phyloP scores from a whole-genome alignment of 495 filamentous ascomycete species.

The Penicillium longicatenatum region DNA sequence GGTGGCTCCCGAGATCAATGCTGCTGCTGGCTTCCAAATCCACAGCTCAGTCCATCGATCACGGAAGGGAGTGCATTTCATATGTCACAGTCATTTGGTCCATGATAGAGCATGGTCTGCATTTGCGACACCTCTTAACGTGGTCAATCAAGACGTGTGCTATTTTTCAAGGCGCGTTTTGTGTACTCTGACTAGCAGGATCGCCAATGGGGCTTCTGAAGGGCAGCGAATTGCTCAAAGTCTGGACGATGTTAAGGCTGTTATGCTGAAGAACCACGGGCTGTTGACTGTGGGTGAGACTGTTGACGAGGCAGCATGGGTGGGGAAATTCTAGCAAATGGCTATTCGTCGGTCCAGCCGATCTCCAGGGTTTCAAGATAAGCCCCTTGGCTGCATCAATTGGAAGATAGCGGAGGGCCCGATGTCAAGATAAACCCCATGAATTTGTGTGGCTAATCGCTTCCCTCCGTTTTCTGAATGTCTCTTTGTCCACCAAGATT shows the following conservation, averaged over 20 bases:
- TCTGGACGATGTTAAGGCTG: constrained; percentile 47
- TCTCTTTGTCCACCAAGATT: neutral
- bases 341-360: neutral
- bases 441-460: neutral
- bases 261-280: constrained; percentile 57
- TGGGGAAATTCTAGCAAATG: neutral
- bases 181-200: constrained; percentile 57
- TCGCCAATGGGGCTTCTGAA: constrained; percentile 53
- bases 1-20: constrained; percentile 46
- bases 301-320: constrained; percentile 56
- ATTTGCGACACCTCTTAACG: constrained; percentile 31
- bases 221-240: constrained; percentile 51
- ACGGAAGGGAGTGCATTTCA: constrained; percentile 32
- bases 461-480: neutral
- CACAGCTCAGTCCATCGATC: constrained; percentile 33
- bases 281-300: constrained; percentile 54
- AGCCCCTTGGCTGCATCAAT: neutral
- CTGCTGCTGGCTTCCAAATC: constrained; percentile 63
- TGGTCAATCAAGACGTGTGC: constrained; percentile 50
- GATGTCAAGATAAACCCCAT: constrained; percentile 1
- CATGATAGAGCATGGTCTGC: constrained; percentile 29
- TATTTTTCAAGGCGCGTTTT: constrained; percentile 48
- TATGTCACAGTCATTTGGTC: constrained; percentile 32
- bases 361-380: neutral
- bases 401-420: constrained; percentile 1